phyloP scores from a whole-genome alignment of 768 basidiomycete genomes.

The Hirschioporus abietinus region DNA sequence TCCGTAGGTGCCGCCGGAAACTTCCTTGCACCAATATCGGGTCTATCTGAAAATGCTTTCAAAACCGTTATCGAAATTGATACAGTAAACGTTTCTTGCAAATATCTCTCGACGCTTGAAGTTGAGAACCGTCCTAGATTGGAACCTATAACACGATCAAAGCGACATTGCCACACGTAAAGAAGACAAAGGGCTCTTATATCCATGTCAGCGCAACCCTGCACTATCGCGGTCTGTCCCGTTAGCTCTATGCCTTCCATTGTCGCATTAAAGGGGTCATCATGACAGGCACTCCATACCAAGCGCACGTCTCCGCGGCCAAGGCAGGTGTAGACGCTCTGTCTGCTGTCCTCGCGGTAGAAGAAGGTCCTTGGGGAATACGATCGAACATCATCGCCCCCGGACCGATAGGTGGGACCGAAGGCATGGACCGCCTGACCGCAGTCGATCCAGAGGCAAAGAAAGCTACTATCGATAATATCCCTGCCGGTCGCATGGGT shows the following conservation, averaged over 20 bases:
- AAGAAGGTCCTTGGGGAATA: conserved; percentile 93
- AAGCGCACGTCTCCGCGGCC: conserved; percentile 91
- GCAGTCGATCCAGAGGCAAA: conserved; percentile 12
- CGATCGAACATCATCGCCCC: conserved; percentile 85
- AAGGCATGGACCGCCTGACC: conserved; percentile 61
- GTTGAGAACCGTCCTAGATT: conserved; percentile 40
- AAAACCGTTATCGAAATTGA: conserved; percentile 92
- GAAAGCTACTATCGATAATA: conserved; percentile 9
- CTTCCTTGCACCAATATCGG: conserved; percentile 83
- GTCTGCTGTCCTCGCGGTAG: conserved; percentile 79
- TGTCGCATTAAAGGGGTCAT: conserved; percentile 2
- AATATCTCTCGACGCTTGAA: not conserved
- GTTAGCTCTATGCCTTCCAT: conserved; percentile 3
- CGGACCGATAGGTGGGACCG: conserved; percentile 77
- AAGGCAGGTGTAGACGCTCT: conserved; percentile 93
- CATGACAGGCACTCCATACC: conserved; percentile 65
- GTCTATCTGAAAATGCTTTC: conserved; percentile 86
- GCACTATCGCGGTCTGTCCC: conserved; percentile 66
- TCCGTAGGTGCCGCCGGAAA: conserved; percentile 87
- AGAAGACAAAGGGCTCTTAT: conserved; percentile 71
- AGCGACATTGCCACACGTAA: conserved; percentile 74
- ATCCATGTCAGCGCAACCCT: conserved; percentile 87
- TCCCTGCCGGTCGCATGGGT: conserved; percentile 47
- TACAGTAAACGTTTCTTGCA: conserved; percentile 44
- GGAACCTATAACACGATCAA: conserved; percentile 95